These are phyloP conservation scores for Aspergillus ruber DNA, from an alignment of 2,329 filamentous ascomycete species.

Conservation along the genomic window DNA sequence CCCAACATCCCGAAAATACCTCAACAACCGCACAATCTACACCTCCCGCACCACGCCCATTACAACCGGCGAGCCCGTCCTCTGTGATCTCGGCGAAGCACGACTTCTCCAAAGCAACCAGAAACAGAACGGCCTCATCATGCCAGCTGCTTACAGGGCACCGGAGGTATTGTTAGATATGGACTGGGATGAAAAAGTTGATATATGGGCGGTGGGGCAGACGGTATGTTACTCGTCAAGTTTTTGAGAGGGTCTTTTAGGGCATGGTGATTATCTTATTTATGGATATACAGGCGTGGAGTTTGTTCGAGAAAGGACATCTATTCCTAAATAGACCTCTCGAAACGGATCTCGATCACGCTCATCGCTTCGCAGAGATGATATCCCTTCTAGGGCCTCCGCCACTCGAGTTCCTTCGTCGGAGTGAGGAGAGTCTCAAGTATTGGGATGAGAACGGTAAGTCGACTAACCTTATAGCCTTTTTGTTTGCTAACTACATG, in stretches of 20 bases:
- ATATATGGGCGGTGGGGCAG: constrained; percentile 44
- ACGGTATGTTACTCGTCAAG: constrained; percentile 29
- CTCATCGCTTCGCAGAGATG: constrained; percentile 40
- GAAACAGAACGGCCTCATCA: constrained; percentile 20
- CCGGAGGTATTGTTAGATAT: constrained; percentile 38
- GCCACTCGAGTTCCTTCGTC: constrained; percentile 24
- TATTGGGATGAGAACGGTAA: constrained; percentile 33
- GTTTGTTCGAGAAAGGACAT: constrained; percentile 37
- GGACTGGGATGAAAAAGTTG: constrained; percentile 38
- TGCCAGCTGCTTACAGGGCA: constrained; percentile 15
- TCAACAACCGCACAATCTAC: constrained; percentile 35
- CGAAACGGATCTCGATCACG: constrained; percentile 25
- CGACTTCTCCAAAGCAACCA: constrained; percentile 21
- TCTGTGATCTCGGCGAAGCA: constrained; percentile 44
- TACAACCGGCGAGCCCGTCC: constrained; percentile 25
- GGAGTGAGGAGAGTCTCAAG: constrained; percentile 19
- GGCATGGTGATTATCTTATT: too few species aligned
- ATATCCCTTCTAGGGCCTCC: constrained; percentile 36
- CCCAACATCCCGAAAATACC: constrained; percentile 36
- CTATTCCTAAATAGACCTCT: constrained; percentile 34
- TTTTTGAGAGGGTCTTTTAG: too few species aligned
- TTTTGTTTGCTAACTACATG: background rate
- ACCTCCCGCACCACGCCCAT: constrained; percentile 30
- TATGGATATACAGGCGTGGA: constrained; percentile 25
- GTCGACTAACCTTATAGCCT: constrained; percentile 2